phyloP scores from a whole-genome alignment of 2,329 filamentous ascomycete genomes.

The Hymenoscyphus infarciens region DNA sequence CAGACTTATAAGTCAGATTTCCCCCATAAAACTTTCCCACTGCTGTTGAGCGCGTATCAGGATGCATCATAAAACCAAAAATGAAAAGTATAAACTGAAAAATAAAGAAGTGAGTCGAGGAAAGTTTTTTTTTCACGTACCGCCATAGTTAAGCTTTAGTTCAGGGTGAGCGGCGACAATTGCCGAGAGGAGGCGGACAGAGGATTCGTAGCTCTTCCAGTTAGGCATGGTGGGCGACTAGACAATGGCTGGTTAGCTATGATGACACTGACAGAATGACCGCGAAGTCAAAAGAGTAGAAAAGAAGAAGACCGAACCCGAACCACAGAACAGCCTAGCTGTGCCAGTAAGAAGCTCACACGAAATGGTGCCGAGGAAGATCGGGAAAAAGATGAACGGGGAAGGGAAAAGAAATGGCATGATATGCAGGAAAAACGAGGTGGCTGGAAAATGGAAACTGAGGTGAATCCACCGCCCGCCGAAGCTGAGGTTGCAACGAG shows the following conservation, averaged over 20 bases:
- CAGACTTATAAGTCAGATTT: slow-evolving; percentile 1
- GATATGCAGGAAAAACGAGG: not conserved
- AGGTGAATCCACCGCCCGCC: not conserved
- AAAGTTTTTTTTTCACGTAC: slow-evolving; percentile 42
- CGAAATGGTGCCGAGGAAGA: not conserved
- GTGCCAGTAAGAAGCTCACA: not conserved
- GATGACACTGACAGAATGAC: not conserved
- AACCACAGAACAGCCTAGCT: too few relatives aligned
- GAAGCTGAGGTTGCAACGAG: not conserved
- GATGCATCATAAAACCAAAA: not conserved
- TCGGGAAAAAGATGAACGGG: not conserved
- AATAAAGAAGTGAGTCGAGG: slow-evolving; percentile 6
- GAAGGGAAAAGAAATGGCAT: not conserved
- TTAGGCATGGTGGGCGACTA: slow-evolving; percentile 46
- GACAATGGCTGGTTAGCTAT: not conserved
- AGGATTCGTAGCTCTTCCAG: slow-evolving; percentile 58
- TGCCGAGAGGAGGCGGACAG: slow-evolving; percentile 57
- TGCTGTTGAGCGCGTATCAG: slow-evolving; percentile 10
- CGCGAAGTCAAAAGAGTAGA: not conserved
- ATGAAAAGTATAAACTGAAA: not conserved
- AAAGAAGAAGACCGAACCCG: too few relatives aligned
- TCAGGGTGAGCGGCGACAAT: slow-evolving; percentile 55
- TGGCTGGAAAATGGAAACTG: not conserved
- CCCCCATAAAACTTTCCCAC: slow-evolving; percentile 11
- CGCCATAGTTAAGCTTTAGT: slow-evolving; percentile 57